Percentiles rank a stretch among this genome's conserved stretches.
phyloP scores from a whole-genome alignment of 1,139 yeast species.

The Sugiyamaella paludigena region DNA sequence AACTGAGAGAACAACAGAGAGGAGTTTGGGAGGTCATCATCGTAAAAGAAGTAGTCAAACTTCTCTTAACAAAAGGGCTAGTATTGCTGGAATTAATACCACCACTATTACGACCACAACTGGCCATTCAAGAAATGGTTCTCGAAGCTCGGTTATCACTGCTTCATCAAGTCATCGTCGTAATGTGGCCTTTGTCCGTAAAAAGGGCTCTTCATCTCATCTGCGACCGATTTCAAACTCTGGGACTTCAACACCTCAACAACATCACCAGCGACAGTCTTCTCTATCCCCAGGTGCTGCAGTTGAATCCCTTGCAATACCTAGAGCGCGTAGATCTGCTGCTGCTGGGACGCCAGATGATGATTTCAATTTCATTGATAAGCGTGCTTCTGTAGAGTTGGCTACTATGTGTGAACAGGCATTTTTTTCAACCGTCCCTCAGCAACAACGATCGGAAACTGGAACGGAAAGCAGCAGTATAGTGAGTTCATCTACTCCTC shows the following conservation, averaged over 20 bases:
- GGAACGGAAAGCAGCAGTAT: not conserved
- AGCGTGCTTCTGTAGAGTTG: constrained; percentile 16
- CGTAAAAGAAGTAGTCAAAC: constrained; percentile 11
- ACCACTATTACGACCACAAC: not conserved
- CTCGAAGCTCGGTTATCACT: constrained; percentile 27
- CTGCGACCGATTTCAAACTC: constrained; percentile 1
- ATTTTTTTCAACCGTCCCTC: constrained; percentile 8
- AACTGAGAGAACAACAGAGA: not conserved
- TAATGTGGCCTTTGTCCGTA: constrained; percentile 22
- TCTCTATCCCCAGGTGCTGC: not conserved
- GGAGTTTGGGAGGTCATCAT: constrained; percentile 1
- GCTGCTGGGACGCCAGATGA: constrained; percentile 4
- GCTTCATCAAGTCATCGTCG: constrained; percentile 29
- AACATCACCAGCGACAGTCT: not conserved
- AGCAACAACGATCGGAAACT: not conserved
- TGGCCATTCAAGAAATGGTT: constrained; percentile 26
- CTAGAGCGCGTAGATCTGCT: not conserved
- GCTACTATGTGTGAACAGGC: constrained; percentile 22
- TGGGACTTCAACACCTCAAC: constrained; percentile 6
- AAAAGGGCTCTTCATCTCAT: constrained; percentile 10
- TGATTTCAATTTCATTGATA: constrained; percentile 7
- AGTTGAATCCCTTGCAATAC: not conserved
- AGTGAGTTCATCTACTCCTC: not conserved
- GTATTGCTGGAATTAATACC: not conserved
- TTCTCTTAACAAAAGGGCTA: constrained; percentile 3